These are phyloP conservation scores for Fragaria ananassa DNA, from an alignment of 306 rosid genomes.

Conservation along the genomic window DNA sequence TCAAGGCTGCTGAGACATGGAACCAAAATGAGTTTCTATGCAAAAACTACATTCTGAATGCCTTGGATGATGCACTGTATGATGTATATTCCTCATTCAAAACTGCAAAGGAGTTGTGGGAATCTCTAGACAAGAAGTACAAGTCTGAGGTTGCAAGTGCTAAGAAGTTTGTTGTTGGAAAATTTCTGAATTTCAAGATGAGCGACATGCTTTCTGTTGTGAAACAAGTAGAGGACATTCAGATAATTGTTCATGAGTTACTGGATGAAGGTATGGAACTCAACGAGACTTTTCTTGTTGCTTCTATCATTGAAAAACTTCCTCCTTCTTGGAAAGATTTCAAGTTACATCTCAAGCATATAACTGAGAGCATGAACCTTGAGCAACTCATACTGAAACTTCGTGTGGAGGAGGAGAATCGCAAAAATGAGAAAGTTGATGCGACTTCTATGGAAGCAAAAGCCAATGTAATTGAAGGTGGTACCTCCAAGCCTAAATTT, in stretches of 20 bases:
- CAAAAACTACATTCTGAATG: too few relatives aligned
- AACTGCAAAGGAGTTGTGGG: not conserved
- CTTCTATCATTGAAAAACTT: not conserved
- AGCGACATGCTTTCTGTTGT: not conserved
- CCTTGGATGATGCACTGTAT: not conserved
- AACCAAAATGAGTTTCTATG: too few relatives aligned
- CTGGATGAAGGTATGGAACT: not conserved
- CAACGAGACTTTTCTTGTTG: not conserved
- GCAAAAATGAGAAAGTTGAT: not conserved
- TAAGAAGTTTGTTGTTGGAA: not conserved
- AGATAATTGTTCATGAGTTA: not conserved
- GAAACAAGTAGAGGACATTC: not conserved
- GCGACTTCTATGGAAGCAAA: not conserved
- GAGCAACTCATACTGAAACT: not conserved
- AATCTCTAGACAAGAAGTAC: not conserved
- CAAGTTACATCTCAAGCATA: not conserved
- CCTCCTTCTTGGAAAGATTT: not conserved
- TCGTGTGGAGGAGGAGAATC: not conserved
- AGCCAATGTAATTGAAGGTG: not conserved
- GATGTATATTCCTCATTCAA: not conserved
- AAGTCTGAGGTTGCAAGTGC: not conserved
- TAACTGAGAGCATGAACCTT: not conserved
- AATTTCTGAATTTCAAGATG: not conserved
- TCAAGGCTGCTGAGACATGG: too few relatives aligned
- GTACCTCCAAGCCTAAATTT: not conserved